phyloP scores from a whole-genome alignment of 2,329 filamentous ascomycete species.

The Lecanicillium sp. region DNA sequence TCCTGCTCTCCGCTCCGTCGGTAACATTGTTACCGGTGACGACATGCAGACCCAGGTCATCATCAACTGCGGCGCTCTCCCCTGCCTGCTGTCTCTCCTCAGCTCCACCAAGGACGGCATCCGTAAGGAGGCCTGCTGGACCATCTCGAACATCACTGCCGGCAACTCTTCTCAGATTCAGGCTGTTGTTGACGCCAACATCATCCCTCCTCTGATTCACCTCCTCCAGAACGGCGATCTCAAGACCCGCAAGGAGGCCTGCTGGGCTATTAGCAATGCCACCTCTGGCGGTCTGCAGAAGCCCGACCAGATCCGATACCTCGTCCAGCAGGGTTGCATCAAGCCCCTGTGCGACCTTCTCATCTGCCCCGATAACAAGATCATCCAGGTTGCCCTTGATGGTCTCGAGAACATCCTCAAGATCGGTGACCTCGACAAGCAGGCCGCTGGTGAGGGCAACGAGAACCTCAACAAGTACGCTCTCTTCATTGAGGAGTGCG shows the following conservation, averaged over 20 bases:
- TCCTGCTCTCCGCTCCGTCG: constrained; percentile 90
- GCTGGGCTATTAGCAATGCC: constrained; percentile 98
- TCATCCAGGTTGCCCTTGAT: constrained; percentile 96
- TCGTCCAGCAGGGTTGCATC: constrained; percentile 91
- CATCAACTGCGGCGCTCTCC: constrained; percentile 93
- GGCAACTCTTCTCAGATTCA: constrained; percentile 98
- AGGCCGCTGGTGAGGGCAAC: constrained; percentile 66
- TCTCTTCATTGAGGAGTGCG: constrained; percentile 96
- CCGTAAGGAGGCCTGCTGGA: constrained; percentile 99
- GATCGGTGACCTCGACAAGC: constrained; percentile 98
- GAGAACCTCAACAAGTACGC: constrained; percentile 93
- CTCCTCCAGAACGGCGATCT: constrained; percentile 94
- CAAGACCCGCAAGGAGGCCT: constrained; percentile 98
- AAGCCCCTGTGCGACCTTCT: constrained; percentile 94
- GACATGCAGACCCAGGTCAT: constrained; percentile 99
- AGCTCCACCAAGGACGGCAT: constrained; percentile 98
- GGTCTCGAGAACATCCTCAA: constrained; percentile 99
- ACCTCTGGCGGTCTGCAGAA: constrained; percentile 97
- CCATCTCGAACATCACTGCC: constrained; percentile 97
- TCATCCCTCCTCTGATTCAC: constrained; percentile 93
- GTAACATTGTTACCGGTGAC: constrained; percentile 97
- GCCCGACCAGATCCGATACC: constrained; percentile 95
- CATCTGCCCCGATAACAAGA: constrained; percentile 97
- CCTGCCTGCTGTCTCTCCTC: constrained; percentile 85
- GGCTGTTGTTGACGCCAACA: constrained; percentile 91